These are phyloP conservation scores for Colletotrichum horii DNA, from an alignment of 2,329 filamentous ascomycete species.

Conservation along the genomic window DNA sequence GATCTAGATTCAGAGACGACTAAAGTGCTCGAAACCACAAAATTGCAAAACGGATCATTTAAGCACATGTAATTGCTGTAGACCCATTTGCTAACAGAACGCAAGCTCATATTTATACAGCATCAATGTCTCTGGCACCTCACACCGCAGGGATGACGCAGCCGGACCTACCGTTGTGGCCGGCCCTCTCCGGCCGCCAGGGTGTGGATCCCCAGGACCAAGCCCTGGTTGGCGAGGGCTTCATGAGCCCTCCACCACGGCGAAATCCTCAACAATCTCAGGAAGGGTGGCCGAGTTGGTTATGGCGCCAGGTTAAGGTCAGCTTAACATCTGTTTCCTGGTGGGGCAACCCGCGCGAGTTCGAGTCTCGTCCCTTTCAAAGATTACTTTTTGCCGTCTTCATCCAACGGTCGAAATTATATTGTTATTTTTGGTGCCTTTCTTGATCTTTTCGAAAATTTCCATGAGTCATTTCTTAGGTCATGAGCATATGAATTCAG, in stretches of 20 bases:
- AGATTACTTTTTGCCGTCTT: neutral
- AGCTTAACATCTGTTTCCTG: slow-evolving; percentile 24
- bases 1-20: neutral
- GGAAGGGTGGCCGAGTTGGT: slow-evolving; percentile 24
- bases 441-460: neutral
- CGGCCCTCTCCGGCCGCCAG: neutral
- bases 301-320: slow-evolving; percentile 24
- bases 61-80: neutral
- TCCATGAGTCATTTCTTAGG: neutral
- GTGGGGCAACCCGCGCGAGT: slow-evolving; percentile 23
- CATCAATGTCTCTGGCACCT: rapidly evolving
- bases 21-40: neutral
- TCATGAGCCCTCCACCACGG: neutral
- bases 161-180: neutral
- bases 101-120: neutral
- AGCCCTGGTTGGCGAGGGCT: neutral
- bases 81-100: neutral
- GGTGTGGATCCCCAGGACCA: neutral
- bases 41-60: neutral
- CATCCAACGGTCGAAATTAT: neutral
- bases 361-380: slow-evolving; percentile 22
- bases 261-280: neutral
- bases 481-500: neutral
- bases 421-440: neutral
- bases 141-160: neutral